Conservation (phyloP, 257 asterid species). For the Rehmannia glutinosa region DNA sequence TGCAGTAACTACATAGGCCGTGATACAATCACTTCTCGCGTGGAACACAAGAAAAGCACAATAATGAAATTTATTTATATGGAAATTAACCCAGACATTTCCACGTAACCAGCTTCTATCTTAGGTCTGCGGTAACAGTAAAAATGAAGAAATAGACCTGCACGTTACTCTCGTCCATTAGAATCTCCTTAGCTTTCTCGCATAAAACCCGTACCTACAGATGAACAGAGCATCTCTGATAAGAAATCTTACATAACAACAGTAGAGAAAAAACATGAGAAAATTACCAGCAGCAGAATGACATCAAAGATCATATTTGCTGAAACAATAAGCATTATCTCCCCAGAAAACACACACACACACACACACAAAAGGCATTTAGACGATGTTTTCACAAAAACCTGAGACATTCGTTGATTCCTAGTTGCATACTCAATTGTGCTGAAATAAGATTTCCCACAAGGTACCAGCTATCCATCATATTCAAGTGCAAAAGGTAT, state of each 20-base stretch:
- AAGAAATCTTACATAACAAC: not conserved
- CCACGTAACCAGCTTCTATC: not conserved
- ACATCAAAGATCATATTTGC: not conserved
- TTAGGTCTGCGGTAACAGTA: not conserved
- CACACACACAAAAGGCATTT: no score
- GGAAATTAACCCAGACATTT: not conserved
- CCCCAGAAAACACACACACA: not conserved
- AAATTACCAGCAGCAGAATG: not conserved
- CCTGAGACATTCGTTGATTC: not conserved
- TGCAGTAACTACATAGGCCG: not conserved
- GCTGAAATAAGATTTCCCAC: not conserved
- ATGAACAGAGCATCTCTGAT: not conserved
- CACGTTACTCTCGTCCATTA: constrained; percentile 61
- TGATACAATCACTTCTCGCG: not conserved
- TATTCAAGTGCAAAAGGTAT: not conserved
- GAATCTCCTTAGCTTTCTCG: constrained; percentile 62
- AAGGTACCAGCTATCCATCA: not conserved
- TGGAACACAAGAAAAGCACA: constrained; percentile 3
- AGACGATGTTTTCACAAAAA: not conserved
- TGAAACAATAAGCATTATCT: not conserved
- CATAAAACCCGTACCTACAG: constrained; percentile 51
- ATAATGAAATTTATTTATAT: not conserved
- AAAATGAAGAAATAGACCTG: constrained; percentile 32
- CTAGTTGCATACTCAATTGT: not conserved
- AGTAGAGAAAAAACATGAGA: not conserved